Conservation (phyloP, 306 rosid species). For the Trifolium subterraneum region DNA sequence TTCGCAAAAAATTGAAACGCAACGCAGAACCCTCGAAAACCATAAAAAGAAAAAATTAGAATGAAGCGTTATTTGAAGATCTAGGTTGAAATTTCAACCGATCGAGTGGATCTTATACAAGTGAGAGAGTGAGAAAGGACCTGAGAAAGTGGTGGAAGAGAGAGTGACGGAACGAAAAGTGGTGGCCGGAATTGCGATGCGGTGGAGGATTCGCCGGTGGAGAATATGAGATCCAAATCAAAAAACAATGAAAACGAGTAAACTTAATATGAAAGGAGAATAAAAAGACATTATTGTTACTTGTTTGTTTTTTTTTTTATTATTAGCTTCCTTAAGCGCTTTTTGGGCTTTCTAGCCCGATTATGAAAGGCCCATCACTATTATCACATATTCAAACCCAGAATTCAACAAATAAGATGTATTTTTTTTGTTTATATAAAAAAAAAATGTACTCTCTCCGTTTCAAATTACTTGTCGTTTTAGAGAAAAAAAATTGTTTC, state of each 20-base stretch:
- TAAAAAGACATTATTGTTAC: background rate
- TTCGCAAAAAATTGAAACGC: too few species aligned
- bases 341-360: background rate
- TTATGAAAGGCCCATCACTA: background rate
- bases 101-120: background rate
- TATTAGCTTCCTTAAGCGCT: background rate
- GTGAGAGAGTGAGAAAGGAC: background rate
- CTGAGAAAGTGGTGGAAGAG: constrained; percentile 9
- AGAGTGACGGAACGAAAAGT: background rate
- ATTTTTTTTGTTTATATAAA: too few species aligned
- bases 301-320: background rate
- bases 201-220: background rate
- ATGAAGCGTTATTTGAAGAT: constrained; percentile 6
- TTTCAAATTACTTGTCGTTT: too few species aligned
- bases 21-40: too few species aligned
- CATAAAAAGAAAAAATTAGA: background rate
- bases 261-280: background rate
- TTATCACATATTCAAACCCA: too few species aligned
- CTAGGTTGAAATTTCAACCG: constrained; percentile 28
- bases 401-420: background rate
- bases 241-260: background rate
- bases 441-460: too few species aligned
- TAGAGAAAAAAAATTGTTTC: too few species aligned
- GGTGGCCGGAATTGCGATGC: constrained; percentile 33
- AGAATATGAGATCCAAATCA: background rate